Conservation (phyloP, 2,329 filamentous ascomycete genomes). For the Calonectria pseudoturangicola region DNA sequence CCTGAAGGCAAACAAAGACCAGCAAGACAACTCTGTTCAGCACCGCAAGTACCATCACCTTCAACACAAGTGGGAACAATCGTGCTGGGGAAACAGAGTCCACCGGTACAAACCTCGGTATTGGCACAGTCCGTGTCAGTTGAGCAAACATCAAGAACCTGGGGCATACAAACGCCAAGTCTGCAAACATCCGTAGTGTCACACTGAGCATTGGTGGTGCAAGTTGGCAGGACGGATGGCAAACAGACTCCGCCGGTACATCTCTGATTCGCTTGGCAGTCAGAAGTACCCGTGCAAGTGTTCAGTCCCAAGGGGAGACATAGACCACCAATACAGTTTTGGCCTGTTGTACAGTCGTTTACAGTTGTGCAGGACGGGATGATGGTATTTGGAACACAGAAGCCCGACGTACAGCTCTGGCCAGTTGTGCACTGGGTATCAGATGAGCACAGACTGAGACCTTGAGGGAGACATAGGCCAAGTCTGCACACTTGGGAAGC, state of each 20-base stretch:
- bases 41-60: constrained; percentile 16
- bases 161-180: constrained; percentile 24
- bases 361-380: constrained; percentile 3
- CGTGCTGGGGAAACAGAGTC: constrained; percentile 28
- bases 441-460: background rate
- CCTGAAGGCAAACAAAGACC: constrained; percentile 15
- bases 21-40: constrained; percentile 15
- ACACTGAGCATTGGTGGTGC: constrained; percentile 14
- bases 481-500: constrained; percentile 13
- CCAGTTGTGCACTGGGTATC: constrained; percentile 16
- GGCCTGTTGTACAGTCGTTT: background rate
- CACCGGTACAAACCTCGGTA: constrained; percentile 17
- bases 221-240: constrained; percentile 6
- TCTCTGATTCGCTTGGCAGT: background rate
- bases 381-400: constrained; percentile 19
- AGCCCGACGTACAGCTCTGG: constrained; percentile 4
- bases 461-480: constrained; percentile 26
- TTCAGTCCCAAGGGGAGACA: constrained; percentile 7
- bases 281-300: constrained; percentile 1
- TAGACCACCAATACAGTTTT: constrained; percentile 14
- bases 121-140: constrained; percentile 6
- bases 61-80: constrained; percentile 16
- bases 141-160: constrained; percentile 20
- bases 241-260: constrained; percentile 19
- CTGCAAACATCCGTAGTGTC: background rate